Percentiles rank a stretch among this genome's conserved stretches.
Conservation (phyloP, 306 rosid genomes). For the Cicer yamashitae region DNA sequence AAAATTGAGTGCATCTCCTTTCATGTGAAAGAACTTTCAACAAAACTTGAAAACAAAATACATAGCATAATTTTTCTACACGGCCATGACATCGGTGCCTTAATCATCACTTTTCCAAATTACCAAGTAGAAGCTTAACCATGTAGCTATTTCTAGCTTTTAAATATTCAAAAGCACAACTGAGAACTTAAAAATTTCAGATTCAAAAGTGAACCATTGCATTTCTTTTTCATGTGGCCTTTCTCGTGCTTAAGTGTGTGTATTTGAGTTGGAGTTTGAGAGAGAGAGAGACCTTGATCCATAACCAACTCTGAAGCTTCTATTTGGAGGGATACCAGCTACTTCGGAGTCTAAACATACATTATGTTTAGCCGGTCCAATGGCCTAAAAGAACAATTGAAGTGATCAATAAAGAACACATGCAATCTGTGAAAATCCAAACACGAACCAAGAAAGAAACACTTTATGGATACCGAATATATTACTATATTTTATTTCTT, state of each 20-base stretch:
- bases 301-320: constrained; percentile 54
- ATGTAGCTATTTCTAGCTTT: constrained; percentile 27
- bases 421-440: constrained; percentile 16
- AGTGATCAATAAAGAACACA: constrained; percentile 29
- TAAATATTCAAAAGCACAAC: background rate
- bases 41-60: background rate
- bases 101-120: background rate
- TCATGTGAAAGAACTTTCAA: constrained; percentile 19
- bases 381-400: constrained; percentile 57
- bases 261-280: constrained; percentile 31
- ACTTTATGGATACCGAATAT: background rate
- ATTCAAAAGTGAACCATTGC: background rate
- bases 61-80: background rate
- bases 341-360: constrained; percentile 58
- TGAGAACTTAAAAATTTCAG: background rate
- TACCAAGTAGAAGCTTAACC: constrained; percentile 18
- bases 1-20: constrained; percentile 18
- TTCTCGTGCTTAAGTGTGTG: constrained; percentile 7
- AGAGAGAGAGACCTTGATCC: constrained; percentile 61
- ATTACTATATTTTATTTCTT: background rate
- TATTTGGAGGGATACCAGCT: constrained; percentile 50
- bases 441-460: background rate
- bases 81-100: constrained; percentile 43
- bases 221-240: constrained; percentile 31
- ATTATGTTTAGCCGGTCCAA: constrained; percentile 55